phyloP scores from a whole-genome alignment of 805 yeast genomes.

The Teunomyces kruisii region DNA sequence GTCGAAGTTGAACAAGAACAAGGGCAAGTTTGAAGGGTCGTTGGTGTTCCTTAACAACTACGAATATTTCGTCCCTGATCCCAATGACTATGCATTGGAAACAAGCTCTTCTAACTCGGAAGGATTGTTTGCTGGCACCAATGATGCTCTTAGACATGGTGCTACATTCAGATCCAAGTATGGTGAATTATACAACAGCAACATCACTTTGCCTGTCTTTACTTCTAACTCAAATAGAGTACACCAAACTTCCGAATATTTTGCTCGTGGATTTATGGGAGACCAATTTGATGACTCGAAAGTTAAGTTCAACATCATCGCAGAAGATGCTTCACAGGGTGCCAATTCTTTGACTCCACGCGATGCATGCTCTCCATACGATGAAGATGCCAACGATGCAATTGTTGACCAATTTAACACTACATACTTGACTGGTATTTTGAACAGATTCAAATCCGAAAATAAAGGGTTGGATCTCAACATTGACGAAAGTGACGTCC shows the following conservation, averaged over 20 bases:
- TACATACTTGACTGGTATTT: conserved; percentile 51
- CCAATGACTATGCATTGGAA: conserved; percentile 47
- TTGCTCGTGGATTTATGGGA: conserved; percentile 61
- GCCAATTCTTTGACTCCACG: conserved; percentile 32
- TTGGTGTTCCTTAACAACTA: conserved; percentile 53
- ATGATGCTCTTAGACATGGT: conserved; percentile 52
- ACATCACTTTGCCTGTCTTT: conserved; percentile 47
- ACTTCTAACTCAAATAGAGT: conserved; percentile 57
- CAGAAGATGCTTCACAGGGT: conserved; percentile 39
- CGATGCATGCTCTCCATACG: conserved; percentile 18
- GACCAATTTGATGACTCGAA: conserved; percentile 34
- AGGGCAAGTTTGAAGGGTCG: conserved; percentile 44
- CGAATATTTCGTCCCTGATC: conserved; percentile 44
- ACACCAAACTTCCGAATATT: conserved; percentile 52
- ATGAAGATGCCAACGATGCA: conserved; percentile 13
- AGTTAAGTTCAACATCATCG: conserved; percentile 39
- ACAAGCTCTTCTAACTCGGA: conserved; percentile 45
- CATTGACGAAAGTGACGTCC: conserved; percentile 44
- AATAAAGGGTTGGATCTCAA: conserved; percentile 57
- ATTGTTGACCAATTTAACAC: conserved; percentile 28
- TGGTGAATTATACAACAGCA: conserved; percentile 41
- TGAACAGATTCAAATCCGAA: conserved; percentile 53
- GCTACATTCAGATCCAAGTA: conserved; percentile 48
- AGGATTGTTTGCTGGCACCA: conserved; percentile 52
- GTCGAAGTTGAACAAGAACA: conserved; percentile 15